phyloP scores from a whole-genome alignment of 2,329 filamentous ascomycete species.

The Didymella arachidicola region DNA sequence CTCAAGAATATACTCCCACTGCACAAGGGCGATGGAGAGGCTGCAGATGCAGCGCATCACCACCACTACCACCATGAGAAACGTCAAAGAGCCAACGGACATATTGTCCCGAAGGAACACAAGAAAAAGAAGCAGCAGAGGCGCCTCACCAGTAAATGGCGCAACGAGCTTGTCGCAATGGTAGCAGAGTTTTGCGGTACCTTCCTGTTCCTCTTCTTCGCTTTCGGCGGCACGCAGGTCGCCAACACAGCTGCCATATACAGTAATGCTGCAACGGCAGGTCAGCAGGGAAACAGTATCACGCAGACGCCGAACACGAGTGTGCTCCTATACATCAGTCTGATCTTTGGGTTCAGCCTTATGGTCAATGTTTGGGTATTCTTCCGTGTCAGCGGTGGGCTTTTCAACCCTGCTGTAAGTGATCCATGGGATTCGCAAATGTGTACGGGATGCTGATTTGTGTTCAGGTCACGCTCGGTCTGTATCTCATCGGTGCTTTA shows the following conservation, averaged over 20 bases:
- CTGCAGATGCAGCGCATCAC: not conserved
- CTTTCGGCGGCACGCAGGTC: slow-evolving; percentile 50
- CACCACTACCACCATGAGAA: slow-evolving; percentile 16
- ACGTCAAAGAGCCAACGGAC: slow-evolving; percentile 15
- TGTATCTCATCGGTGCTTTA: slow-evolving; percentile 46
- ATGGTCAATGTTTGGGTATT: slow-evolving; percentile 54
- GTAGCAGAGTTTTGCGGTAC: slow-evolving; percentile 51
- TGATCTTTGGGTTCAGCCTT: slow-evolving; percentile 50
- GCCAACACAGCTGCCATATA: slow-evolving; percentile 44
- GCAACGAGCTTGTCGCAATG: slow-evolving; percentile 48
- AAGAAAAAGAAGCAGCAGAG: slow-evolving; percentile 6
- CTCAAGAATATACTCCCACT: slow-evolving; percentile 18
- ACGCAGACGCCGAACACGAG: slow-evolving; percentile 45
- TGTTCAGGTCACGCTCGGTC: slow-evolving; percentile 47
- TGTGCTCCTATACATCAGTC: slow-evolving; percentile 47
- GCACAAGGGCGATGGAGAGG: slow-evolving; percentile 14
- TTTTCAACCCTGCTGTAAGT: slow-evolving; percentile 53
- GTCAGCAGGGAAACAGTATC: slow-evolving; percentile 34
- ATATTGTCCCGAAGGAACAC: slow-evolving; percentile 12
- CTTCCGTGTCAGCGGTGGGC: slow-evolving; percentile 49
- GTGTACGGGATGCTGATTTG: not conserved
- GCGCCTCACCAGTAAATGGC: slow-evolving; percentile 32
- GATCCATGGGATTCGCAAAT: not conserved
- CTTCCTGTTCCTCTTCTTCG: slow-evolving; percentile 53
- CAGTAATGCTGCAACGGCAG: slow-evolving; percentile 31